Evolutionary conservation across 352 stramenopile genomes (phyloP).

Genomic region (Phytophthora vignae): DNA sequence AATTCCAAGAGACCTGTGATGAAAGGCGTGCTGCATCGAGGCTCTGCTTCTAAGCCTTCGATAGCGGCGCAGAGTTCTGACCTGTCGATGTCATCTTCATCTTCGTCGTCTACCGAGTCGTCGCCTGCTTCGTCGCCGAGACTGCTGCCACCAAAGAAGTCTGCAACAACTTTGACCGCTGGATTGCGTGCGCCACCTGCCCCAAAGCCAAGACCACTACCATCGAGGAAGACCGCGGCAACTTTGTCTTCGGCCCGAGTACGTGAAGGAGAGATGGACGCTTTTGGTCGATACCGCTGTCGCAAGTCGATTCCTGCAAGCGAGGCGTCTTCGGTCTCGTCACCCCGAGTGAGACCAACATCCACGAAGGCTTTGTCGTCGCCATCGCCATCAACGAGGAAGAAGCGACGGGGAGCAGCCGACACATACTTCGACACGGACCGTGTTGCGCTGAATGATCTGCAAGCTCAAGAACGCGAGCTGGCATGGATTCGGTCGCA

Average conservation of each 20-base stretch:
- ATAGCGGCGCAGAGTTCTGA: neutral
- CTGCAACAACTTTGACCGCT: neutral
- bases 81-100: conserved; percentile 12
- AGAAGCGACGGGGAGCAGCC: conserved; percentile 21
- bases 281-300: conserved; percentile 17
- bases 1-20: neutral
- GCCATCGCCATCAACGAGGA: conserved; percentile 19
- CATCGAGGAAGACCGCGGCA: no score
- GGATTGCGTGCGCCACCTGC: neutral
- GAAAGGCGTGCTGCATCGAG: neutral
- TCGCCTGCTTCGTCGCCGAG: conserved; percentile 16
- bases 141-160: conserved; percentile 14
- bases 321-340: neutral
- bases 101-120: conserved; percentile 19
- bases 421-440: conserved; percentile 31
- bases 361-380: neutral
- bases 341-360: neutral
- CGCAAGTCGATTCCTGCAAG: conserved; percentile 23
- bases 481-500: conserved; percentile 42
- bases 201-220: no score
- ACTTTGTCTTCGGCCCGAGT: neutral
- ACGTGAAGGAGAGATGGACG: conserved; percentile 18
- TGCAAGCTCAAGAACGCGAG: conserved; percentile 53
- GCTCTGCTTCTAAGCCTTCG: neutral
- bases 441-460: conserved; percentile 35